These are phyloP conservation scores for Penicillium fuscoglaucum DNA, from an alignment of 2,329 filamentous ascomycete species.

Conservation along the genomic window DNA sequence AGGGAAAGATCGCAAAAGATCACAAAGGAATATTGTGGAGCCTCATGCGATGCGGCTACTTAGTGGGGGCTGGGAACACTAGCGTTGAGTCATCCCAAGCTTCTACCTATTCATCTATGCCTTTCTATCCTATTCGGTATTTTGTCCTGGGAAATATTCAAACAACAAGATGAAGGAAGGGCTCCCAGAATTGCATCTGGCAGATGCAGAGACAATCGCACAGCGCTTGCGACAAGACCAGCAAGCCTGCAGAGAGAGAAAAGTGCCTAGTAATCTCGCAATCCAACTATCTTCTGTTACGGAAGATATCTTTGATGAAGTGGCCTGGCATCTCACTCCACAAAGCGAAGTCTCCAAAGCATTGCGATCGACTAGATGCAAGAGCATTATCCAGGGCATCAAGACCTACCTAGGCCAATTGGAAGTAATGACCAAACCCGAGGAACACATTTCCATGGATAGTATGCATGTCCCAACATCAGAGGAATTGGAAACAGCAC, in stretches of 20 bases:
- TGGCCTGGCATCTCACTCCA: constrained; percentile 19
- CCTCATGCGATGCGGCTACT: background rate
- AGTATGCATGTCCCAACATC: constrained; percentile 15
- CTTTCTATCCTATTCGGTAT: background rate
- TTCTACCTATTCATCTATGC: background rate
- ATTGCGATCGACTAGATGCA: constrained; percentile 16
- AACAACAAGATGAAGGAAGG: background rate
- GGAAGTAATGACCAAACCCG: background rate
- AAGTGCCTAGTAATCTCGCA: constrained; percentile 23
- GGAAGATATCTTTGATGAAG: constrained; percentile 5
- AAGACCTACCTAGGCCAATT: constrained; percentile 21
- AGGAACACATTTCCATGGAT: background rate
- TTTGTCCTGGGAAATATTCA: background rate
- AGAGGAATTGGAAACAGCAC: constrained; percentile 14
- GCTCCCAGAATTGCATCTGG: background rate
- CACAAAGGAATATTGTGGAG: background rate
- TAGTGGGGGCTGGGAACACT: background rate
- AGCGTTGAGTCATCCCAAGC: background rate
- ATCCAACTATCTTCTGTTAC: constrained; percentile 18
- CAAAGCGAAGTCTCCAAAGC: constrained; percentile 9
- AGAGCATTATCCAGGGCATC: constrained; percentile 20
- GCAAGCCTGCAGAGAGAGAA: constrained; percentile 30
- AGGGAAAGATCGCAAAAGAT: background rate
- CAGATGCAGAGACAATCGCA: constrained; percentile 21
- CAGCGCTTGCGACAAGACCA: constrained; percentile 22